A percentile compares a stretch with the other conserved stretches of the same genome.
These are phyloP conservation scores for Talaromyces adpressus DNA, from an alignment of 495 filamentous ascomycete species.

Conservation along the genomic window DNA sequence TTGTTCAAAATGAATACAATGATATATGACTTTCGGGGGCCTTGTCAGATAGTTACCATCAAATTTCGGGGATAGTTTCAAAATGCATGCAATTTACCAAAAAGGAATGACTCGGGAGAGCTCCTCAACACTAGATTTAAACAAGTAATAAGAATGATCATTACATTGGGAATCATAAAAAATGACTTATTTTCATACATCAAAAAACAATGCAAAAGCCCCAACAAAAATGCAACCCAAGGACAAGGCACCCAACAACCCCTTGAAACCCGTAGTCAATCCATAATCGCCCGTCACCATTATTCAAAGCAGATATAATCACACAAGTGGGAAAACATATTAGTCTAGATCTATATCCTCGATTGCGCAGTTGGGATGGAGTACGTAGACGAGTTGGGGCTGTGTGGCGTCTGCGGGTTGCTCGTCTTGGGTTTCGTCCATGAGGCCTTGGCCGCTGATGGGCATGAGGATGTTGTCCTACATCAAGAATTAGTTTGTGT, in stretches of 20 bases:
- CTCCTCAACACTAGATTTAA: not conserved
- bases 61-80: not conserved
- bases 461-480: constrained; percentile 92
- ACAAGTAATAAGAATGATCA: not conserved
- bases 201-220: not conserved
- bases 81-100: not conserved
- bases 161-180: not conserved
- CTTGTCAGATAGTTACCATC: not conserved
- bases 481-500: constrained; percentile 11
- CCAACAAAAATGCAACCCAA: not conserved
- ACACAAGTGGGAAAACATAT: not conserved
- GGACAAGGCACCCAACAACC: not conserved
- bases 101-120: not conserved
- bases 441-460: constrained; percentile 75
- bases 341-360: constrained; percentile 48
- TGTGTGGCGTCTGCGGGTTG: constrained; percentile 33
- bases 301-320: not conserved
- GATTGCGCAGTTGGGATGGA: constrained; percentile 90
- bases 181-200: not conserved
- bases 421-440: constrained; percentile 47
- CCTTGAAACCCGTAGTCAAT: not conserved
- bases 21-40: not conserved
- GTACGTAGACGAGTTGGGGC: constrained; percentile 64
- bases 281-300: not conserved
- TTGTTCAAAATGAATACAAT: not conserved